Conservation (phyloP, 2,329 filamentous ascomycete genomes). For the Knufia fluminis region DNA sequence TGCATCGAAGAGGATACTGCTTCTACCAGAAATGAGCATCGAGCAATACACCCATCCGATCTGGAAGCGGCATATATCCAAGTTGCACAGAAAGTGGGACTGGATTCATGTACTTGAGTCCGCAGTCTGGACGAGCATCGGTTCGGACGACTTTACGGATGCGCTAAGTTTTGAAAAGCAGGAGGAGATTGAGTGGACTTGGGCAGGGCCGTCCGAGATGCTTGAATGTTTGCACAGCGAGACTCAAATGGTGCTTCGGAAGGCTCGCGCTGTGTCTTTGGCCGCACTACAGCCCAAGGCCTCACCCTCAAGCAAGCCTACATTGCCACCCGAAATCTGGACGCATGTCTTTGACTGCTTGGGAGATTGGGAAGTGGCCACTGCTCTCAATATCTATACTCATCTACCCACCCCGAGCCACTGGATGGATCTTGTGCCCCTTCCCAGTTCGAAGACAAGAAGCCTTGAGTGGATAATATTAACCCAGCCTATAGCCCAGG, state of each 20-base stretch:
- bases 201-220: slow-evolving; percentile 21
- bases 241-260: slow-evolving; percentile 18
- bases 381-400: slow-evolving; percentile 70
- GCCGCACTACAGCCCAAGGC: slow-evolving; percentile 26
- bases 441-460: slow-evolving; percentile 61
- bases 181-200: slow-evolving; percentile 26
- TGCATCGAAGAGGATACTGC: slow-evolving; percentile 69
- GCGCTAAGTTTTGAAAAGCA: slow-evolving; percentile 16
- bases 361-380: slow-evolving; percentile 83
- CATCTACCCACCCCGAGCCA: slow-evolving; percentile 62
- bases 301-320: slow-evolving; percentile 23
- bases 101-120: slow-evolving; percentile 78
- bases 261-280: not conserved
- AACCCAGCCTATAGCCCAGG: slow-evolving; percentile 58
- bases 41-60: slow-evolving; percentile 86
- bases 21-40: slow-evolving; percentile 81
- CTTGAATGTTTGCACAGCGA: slow-evolving; percentile 21
- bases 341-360: slow-evolving; percentile 75
- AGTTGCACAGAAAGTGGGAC: slow-evolving; percentile 73
- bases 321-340: slow-evolving; percentile 78
- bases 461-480: slow-evolving; percentile 81
- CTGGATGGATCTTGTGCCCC: slow-evolving; percentile 57
- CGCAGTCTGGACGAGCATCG: slow-evolving; percentile 61
- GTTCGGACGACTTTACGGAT: slow-evolving; percentile 42
- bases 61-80: slow-evolving; percentile 77